Evolutionary conservation across 2,329 filamentous ascomycete genomes (phyloP).

Genomic region (Xenoacremonium recifei): DNA sequence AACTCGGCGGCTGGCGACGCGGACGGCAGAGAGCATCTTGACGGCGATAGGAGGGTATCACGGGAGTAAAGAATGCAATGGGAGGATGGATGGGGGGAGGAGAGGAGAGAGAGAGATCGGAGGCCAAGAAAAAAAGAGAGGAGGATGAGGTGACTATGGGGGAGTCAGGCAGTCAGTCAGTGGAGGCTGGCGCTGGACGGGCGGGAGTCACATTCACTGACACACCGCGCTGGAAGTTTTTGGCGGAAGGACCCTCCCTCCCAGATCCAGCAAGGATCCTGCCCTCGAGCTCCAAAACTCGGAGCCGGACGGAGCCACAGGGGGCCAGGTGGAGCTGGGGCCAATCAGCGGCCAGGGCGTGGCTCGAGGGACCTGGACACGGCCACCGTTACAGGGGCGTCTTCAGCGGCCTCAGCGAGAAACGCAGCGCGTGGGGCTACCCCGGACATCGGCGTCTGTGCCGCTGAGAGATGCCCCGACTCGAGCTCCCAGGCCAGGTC

Average conservation of each 20-base stretch:
- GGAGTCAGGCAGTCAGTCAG: too few species aligned
- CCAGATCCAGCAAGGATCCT: conserved; percentile 1
- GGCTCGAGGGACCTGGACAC: conserved; percentile 20
- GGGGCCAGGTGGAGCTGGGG: conserved; percentile 9
- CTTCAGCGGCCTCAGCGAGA: conserved; percentile 1
- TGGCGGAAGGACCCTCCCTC: conserved; percentile 3
- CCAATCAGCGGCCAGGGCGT: conserved; percentile 15
- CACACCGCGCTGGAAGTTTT: too few species aligned
- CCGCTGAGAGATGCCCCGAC: too few species aligned
- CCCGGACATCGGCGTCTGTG: conserved; percentile 28
- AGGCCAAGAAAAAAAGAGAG: conserved; percentile 11
- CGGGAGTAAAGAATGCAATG: conserved; percentile 9
- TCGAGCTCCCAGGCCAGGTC: too few species aligned
- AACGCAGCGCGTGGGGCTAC: conserved; percentile 23
- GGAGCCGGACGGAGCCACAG: conserved; percentile 19
- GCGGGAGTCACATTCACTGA: not conserved
- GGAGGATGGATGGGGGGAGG: too few species aligned
- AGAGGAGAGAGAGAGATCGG: conserved; percentile 3
- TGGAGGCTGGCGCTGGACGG: too few species aligned
- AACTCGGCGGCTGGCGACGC: conserved; percentile 52
- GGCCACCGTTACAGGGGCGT: conserved; percentile 1
- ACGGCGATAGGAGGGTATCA: conserved; percentile 6
- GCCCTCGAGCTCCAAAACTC: conserved; percentile 24
- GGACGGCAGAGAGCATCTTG: conserved; percentile 57
- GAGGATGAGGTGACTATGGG: conserved; percentile 7